phyloP scores from a whole-genome alignment of 371 early-diverging fungal species.

The Mortierella polycephala region DNA sequence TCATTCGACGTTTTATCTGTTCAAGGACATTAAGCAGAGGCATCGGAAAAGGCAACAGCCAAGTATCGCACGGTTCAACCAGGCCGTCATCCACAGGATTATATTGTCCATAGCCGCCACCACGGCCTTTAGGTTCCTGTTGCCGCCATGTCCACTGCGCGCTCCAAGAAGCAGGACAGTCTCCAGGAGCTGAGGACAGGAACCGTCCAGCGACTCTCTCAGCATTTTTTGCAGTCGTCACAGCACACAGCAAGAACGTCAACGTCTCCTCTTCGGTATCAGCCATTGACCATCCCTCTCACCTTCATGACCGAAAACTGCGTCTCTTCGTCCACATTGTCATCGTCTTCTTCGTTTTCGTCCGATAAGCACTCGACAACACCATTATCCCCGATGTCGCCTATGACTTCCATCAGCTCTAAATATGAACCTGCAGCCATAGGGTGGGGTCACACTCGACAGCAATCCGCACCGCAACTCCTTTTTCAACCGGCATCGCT shows the following conservation, averaged over 20 bases:
- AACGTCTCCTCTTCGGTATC: conserved; percentile 28
- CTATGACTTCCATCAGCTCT: conserved; percentile 10
- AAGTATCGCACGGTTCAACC: not conserved
- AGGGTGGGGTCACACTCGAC: conserved; percentile 9
- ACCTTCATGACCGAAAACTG: conserved; percentile 21
- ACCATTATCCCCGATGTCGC: conserved; percentile 2
- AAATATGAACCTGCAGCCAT: conserved; percentile 7
- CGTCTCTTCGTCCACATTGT: not conserved
- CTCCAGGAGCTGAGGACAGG: conserved; percentile 41
- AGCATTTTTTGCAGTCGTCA: conserved; percentile 43
- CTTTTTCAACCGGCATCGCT: conserved; percentile 24
- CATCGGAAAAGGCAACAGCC: too few species aligned
- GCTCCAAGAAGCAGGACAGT: conserved; percentile 42
- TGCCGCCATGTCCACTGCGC: conserved; percentile 23
- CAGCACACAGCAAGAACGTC: conserved; percentile 18
- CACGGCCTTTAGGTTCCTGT: not conserved
- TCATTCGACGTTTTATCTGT: too few species aligned
- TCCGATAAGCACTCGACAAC: not conserved
- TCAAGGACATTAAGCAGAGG: too few species aligned
- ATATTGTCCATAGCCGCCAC: not conserved
- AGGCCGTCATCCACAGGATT: not conserved
- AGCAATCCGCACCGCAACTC: conserved; percentile 39
- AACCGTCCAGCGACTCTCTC: conserved; percentile 51
- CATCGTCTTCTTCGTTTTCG: not conserved
- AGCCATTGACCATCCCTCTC: conserved; percentile 28